phyloP scores from a whole-genome alignment of 805 yeast species.

The Sungouiella blattae region DNA sequence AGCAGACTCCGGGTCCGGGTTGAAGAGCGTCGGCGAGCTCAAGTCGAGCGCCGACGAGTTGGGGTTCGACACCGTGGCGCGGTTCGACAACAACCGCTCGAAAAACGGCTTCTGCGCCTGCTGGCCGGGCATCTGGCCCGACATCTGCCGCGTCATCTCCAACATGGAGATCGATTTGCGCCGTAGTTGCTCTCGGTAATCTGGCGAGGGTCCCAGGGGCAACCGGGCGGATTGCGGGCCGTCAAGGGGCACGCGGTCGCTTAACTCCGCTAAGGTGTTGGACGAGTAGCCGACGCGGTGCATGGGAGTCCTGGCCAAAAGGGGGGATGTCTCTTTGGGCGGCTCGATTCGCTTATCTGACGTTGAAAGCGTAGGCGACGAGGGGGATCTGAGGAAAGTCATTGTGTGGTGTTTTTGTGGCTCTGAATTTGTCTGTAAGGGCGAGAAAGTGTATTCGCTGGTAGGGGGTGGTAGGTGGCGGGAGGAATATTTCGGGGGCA shows the following conservation, averaged over 20 bases:
- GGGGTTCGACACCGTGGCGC: slow-evolving; percentile 31
- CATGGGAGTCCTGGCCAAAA: slow-evolving; percentile 3
- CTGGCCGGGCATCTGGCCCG: slow-evolving; percentile 3
- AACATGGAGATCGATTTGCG: slow-evolving; percentile 14
- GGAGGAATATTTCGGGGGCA: too few relatives aligned
- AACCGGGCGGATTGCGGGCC: too few relatives aligned
- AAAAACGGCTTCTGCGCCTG: slow-evolving; percentile 19
- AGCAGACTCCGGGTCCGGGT: neutral
- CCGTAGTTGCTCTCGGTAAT: slow-evolving; percentile 4
- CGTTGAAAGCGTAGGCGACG: neutral
- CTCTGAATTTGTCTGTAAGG: too few relatives aligned
- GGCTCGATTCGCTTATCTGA: neutral
- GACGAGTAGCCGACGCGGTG: neutral
- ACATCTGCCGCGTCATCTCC: slow-evolving; percentile 10
- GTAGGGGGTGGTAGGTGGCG: too few relatives aligned
- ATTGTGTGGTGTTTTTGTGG: too few relatives aligned
- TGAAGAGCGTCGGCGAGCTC: neutral
- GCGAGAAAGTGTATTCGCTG: too few relatives aligned
- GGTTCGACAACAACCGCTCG: slow-evolving; percentile 26
- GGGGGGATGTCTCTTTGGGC: slow-evolving; percentile 1
- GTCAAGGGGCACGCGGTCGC: neutral
- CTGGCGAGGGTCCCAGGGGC: too few relatives aligned
- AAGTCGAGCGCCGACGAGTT: slow-evolving; percentile 10
- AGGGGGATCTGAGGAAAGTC: neutral
- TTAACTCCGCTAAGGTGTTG: neutral